A percentile compares a stretch with the other conserved stretches of the same genome.
Evolutionary conservation across 805 yeast genomes (phyloP).

Genomic region (Metschnikowia corniflorae): DNA sequence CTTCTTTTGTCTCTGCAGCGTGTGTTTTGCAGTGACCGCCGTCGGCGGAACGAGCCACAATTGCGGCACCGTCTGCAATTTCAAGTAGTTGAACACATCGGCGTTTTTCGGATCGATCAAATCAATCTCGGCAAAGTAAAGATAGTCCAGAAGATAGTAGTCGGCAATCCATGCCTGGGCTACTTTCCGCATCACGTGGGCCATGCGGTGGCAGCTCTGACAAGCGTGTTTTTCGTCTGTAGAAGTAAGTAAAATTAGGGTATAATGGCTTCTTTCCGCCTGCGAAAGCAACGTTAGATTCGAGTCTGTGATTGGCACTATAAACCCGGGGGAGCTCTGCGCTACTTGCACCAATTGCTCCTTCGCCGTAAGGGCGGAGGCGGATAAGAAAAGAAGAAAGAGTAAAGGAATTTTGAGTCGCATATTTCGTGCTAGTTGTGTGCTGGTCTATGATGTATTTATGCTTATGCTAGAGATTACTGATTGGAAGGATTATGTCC

Average conservation of each 20-base stretch:
- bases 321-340: slow-evolving; percentile 6
- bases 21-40: slow-evolving; percentile 14
- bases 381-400: background rate
- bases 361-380: background rate
- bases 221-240: slow-evolving; percentile 43
- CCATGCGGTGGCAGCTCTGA: slow-evolving; percentile 43
- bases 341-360: slow-evolving; percentile 6
- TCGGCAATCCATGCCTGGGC: slow-evolving; percentile 43
- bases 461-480: too few species aligned
- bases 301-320: slow-evolving; percentile 12
- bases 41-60: slow-evolving; percentile 64
- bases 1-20: slow-evolving; percentile 8
- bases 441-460: too few species aligned
- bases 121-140: slow-evolving; percentile 52
- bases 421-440: too few species aligned
- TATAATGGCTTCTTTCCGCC: slow-evolving; percentile 41
- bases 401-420: background rate
- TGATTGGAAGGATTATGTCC: too few species aligned
- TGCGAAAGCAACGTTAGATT: slow-evolving; percentile 12
- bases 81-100: slow-evolving; percentile 37
- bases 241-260: slow-evolving; percentile 54
- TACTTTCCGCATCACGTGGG: slow-evolving; percentile 39
- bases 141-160: slow-evolving; percentile 36
- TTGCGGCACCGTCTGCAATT: slow-evolving; percentile 55
- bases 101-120: slow-evolving; percentile 40